Evolutionary conservation across 306 rosid species (phyloP), one percentile per base, ranked within the genome.

Genomic region (Rubus parviflorus): DNA sequence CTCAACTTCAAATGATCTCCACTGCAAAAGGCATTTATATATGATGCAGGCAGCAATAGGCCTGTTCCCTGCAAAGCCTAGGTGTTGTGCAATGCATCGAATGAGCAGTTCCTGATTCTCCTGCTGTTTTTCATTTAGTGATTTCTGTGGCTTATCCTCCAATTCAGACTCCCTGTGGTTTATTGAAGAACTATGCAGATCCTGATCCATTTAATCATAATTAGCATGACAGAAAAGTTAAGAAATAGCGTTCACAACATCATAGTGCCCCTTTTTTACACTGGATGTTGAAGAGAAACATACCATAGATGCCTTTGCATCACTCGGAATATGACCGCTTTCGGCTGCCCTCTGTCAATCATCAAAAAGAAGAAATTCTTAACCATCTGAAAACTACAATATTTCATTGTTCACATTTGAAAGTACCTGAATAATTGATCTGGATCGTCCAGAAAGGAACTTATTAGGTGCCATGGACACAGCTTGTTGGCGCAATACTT

Each of bases 1-100:
- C 87, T 96, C 99, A 68, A 96, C 99, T 90, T 96, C 99, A 66
- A 93, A 96, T 69, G 99, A 96, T 84, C 99, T 83, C 99, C 99
- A 96, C 81, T 96, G 98, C 82, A 93, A 86, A 80, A 96, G 99
- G 82, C 99, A 93, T 91, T 91, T 96, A 84, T 93, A 96, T 80
- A 96, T 91, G 84, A 96, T 85, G 83, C 97, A 89, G 41, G 99
- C 99, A 74, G 99, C 98, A 76, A 91, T 75, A 52, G 99, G 99
- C 81, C 90, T 96, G 76, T 91, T 92, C 79, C 85, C 93, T 68
- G 96, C 78, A 80, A 96, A 96, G 76, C 99, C 99, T 68, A 96
- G 84, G 82, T 96, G 97, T 80, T 96, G 96, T 56, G 99, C 83
- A 64, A 96, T 89, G 79, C 97, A 88, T 80, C 86, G 86, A 77